Conservation (phyloP, 2,329 filamentous ascomycete genomes). For the Ophiostoma australiae region DNA sequence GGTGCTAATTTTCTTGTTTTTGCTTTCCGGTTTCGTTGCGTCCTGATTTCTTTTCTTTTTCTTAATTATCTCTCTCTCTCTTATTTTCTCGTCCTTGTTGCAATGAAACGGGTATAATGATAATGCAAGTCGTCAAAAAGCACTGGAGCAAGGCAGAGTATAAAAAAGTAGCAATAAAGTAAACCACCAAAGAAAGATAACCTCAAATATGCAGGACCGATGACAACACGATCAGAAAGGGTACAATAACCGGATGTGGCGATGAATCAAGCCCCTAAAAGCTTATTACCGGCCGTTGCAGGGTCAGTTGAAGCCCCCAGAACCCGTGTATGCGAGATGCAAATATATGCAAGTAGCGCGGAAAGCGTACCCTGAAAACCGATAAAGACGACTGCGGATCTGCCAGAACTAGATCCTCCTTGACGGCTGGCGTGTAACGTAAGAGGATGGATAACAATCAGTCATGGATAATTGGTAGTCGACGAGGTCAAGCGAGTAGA, state of each 20-base stretch:
- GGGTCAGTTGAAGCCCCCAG: not conserved
- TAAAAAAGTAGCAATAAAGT: not conserved
- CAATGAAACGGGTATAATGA: not conserved
- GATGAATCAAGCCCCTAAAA: not conserved
- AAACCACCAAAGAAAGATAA: not conserved
- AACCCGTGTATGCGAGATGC: not conserved
- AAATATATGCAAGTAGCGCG: slow-evolving; percentile 11
- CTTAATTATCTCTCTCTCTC: not conserved
- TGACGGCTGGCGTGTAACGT: slow-evolving; percentile 6
- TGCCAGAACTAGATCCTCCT: not conserved
- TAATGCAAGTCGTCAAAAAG: not conserved
- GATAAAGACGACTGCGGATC: not conserved
- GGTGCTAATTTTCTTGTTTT: not conserved
- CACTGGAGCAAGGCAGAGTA: not conserved
- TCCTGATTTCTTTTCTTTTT: not conserved
- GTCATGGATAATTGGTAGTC: slow-evolving; percentile 13
- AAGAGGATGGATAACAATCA: slow-evolving; percentile 12
- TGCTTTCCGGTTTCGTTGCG: not conserved
- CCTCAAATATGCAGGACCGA: not conserved
- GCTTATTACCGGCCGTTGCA: slow-evolving; percentile 7
- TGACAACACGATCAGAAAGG: not conserved
- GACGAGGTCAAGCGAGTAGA: not conserved
- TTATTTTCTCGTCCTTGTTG: not conserved
- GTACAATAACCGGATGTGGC: not conserved
- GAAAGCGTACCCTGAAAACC: slow-evolving; percentile 1